Percentiles rank a stretch among this genome's conserved stretches.
These are phyloP conservation scores for Scutellaria galericulata DNA, from an alignment of 257 asterid genomes.

Conservation along the genomic window DNA sequence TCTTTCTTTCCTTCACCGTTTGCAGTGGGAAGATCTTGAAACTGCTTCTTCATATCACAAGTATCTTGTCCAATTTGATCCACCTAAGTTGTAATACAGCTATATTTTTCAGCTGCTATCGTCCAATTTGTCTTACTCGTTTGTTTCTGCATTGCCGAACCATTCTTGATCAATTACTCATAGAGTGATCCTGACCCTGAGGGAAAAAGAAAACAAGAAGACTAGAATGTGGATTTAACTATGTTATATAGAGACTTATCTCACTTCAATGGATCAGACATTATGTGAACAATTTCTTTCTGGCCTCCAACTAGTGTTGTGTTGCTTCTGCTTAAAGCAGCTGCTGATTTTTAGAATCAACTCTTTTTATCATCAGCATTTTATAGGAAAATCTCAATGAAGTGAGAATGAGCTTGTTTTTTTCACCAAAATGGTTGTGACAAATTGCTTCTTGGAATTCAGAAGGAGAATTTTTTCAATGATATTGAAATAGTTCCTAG, in stretches of 20 bases:
- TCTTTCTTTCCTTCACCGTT: constrained; percentile 4
- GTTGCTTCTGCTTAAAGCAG: constrained; percentile 25
- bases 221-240: background rate
- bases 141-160: background rate
- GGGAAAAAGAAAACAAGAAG: background rate
- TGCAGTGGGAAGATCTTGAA: constrained; percentile 17
- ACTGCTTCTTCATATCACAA: background rate
- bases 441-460: constrained; percentile 6
- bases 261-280: constrained; percentile 24
- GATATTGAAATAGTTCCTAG: constrained; percentile 5
- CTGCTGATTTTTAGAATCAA: background rate
- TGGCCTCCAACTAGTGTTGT: constrained; percentile 13
- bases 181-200: background rate
- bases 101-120: background rate
- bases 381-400: background rate
- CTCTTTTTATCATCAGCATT: constrained; percentile 6
- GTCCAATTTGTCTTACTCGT: background rate
- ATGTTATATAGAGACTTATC: constrained; percentile 11
- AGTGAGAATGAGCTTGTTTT: constrained; percentile 23
- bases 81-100: background rate
- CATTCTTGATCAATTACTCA: background rate
- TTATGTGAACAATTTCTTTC: background rate
- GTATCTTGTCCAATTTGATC: background rate
- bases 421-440: background rate
- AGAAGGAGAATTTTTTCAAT: background rate